Conservation (phyloP, 805 yeast genomes). For the Lipomyces anomalus region DNA sequence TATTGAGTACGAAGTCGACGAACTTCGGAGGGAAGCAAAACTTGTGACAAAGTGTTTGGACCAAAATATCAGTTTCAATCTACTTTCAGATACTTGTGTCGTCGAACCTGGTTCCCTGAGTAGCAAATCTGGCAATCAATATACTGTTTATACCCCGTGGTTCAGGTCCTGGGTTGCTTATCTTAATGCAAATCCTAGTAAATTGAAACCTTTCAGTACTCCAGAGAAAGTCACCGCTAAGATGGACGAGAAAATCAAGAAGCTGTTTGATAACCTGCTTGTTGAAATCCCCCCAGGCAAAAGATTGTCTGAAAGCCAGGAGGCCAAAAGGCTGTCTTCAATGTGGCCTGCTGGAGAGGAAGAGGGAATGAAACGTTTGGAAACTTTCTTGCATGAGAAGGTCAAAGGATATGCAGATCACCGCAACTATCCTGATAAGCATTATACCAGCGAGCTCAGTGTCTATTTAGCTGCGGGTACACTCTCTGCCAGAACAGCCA, state of each 20-base stretch:
- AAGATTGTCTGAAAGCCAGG: neutral
- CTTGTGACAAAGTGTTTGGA: constrained; percentile 23
- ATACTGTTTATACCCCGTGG: constrained; percentile 44
- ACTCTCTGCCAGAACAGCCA: constrained; percentile 40
- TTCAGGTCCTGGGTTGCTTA: constrained; percentile 37
- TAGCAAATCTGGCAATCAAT: constrained; percentile 37
- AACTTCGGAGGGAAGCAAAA: constrained; percentile 33
- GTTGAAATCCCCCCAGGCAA: neutral
- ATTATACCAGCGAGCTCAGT: constrained; percentile 41
- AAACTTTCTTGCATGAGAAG: constrained; percentile 22
- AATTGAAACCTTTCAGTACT: neutral
- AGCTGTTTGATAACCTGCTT: neutral
- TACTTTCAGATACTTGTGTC: constrained; percentile 40
- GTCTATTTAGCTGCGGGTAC: constrained; percentile 45
- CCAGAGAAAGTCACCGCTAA: neutral
- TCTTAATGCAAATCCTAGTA: neutral
- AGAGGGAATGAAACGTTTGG: constrained; percentile 29
- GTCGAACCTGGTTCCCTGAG: constrained; percentile 39
- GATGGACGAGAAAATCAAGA: neutral
- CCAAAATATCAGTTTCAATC: constrained; percentile 27
- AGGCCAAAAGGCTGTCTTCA: constrained; percentile 25
- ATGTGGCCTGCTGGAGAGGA: constrained; percentile 36
- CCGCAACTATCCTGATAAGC: constrained; percentile 33
- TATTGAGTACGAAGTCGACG: constrained; percentile 44
- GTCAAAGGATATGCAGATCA: constrained; percentile 33